Evolutionary conservation across 1,284 basidiomycete species (phyloP), one percentile per base, ranked within the genome.

Genomic region (Anthracocystis setariae): DNA sequence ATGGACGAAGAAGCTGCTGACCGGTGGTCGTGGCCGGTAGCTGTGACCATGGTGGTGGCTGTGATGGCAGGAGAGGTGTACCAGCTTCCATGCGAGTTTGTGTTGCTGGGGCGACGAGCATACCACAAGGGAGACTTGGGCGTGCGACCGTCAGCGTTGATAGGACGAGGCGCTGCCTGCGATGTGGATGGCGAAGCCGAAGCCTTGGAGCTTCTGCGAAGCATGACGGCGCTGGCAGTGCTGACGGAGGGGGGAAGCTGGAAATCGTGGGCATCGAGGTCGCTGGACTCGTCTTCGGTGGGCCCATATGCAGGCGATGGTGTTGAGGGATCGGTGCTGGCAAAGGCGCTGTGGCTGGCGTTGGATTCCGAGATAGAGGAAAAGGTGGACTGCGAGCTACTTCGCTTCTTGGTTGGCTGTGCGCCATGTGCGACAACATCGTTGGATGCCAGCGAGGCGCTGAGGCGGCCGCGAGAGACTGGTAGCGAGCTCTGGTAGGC

Each of bases 331-430:
- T 75, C 75, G 25, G 75, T 74, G 59, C 64, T 56, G 39, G 60
- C 64, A 39, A 71, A 71, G 38, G 67, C 67, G 51, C 69, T 73
- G n/a, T 63, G 52, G 54, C 60, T 64, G 12, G 38, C 70, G 29
- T 60, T 60, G 21, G 72, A 74, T n/a, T 75, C 75, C n/a, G 75
- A 76, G 52, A 72, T 60, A 37, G 75, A 77, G n/a, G 73, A 76
- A 53, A 73, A 76, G 48, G 75, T 77, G 46, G 73, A 75, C n/a
- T 74, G 73, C 18, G 74, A 76, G 55, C 73, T 76, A 59, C 75
- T 76, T 40, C 75, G 54, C 55, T 63, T 68, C 55, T 73, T 67
- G 52, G 54, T 65, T 35, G 51, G 52, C 3, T 46, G 56, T 2
- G 47, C 40, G 21, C 51, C 62, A 17, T 23, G 27, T 32, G 51